Base-by-base conservation (phyloP, 2,329 filamentous ascomycete genomes). In the Aureobasidium sp. region DNA sequence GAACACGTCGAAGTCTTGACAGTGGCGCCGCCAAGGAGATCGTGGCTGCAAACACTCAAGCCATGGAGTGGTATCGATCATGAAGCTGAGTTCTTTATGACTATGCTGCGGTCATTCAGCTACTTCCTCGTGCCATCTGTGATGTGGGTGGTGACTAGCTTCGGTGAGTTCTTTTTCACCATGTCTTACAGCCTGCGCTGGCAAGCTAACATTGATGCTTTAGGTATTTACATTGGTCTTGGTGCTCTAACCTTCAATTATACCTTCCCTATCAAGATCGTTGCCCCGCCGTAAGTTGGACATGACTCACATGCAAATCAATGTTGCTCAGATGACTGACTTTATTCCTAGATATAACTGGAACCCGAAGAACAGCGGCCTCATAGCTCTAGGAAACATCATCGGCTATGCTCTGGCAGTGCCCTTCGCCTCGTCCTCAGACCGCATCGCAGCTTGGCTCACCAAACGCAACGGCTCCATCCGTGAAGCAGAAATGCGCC, bases 221-320 rank as follows among this genome's bases (percentile, higher is more conserved):
- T 1, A 61, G 58, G 58, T 15, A 71, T 75, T 39, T 74, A 73
- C 66, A 75, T 75, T 57, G 73, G 73, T 12, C 69, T 74, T 9
- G 73, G 72, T 46, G 72, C 72, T 0, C 65, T 75, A 2, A 70
- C 72, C 5, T 75, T 75, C 69, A 75, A 75, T 63, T 75, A 72
- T 66, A 74, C 72, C 12, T 74, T 74, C 64, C 72, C 72, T 2
- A 64, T 72, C 47, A 70, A 70, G 50, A 73, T 73, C 52, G 69
- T 72, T 5, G 66, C 66, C 9, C 70, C 71, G 1, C 72, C 72
- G 0, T 74, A 20, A 20, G 20, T 20, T 20, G 20, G 20, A 20
- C 20, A 20, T 20, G 20, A 20, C 20, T 20, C 20, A 20, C 20
- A n/a, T 20, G 1, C 20, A 1, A 20, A 20, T 20, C 20, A 20